Conservation (phyloP, 305 asterid species). For the Coffea humblotiana region DNA sequence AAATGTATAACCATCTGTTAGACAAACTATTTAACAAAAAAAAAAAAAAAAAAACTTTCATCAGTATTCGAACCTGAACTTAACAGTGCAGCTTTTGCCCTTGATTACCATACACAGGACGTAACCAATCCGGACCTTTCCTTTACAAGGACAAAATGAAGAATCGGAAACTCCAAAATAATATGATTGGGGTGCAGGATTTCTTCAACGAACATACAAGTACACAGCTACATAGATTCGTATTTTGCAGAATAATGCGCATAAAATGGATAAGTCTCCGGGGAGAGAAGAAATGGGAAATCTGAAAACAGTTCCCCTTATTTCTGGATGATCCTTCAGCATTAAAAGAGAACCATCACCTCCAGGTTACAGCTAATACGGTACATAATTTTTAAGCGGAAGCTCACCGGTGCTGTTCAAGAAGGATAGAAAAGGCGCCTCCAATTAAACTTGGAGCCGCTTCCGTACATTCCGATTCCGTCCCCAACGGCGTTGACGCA, state of each 20-base stretch:
- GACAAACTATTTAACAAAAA: no score
- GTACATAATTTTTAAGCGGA: neutral
- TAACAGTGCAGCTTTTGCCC: no score
- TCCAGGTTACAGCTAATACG: neutral
- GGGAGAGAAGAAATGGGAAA: neutral
- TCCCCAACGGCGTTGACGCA: constrained; percentile 22
- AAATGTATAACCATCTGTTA: no score
- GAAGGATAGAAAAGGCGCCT: constrained; percentile 16
- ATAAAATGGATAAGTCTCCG: neutral
- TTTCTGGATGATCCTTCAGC: neutral
- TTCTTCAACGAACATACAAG: no score
- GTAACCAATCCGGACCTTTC: no score
- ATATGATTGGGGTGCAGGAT: no score
- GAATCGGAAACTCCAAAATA: no score
- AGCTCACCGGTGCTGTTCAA: neutral
- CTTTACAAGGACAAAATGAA: no score
- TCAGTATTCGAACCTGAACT: no score
- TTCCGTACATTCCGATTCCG: neutral
- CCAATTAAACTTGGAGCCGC: neutral
- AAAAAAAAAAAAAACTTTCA: no score
- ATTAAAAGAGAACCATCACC: neutral
- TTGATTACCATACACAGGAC: no score
- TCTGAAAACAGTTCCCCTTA: neutral
- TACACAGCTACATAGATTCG: neutral
- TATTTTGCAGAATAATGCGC: neutral